Evolutionary conservation across 2,329 filamentous ascomycete species (phyloP).

Genomic region (Fusarium odoratissimum): DNA sequence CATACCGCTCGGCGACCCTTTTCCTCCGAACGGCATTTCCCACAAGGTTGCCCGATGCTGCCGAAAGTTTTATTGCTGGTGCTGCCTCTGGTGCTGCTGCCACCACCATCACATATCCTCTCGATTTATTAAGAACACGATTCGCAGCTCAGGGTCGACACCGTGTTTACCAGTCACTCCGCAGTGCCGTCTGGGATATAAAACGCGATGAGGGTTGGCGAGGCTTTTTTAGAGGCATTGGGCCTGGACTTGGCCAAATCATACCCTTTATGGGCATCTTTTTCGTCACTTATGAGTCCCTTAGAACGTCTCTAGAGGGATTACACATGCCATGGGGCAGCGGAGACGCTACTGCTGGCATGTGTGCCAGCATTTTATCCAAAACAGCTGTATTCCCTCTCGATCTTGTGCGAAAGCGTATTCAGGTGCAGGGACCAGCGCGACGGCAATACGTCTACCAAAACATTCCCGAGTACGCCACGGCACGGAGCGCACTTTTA

Average conservation of each 20-base stretch:
- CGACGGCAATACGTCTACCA: constrained; percentile 81
- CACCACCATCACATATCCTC: constrained; percentile 87
- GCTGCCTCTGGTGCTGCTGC: constrained; percentile 84
- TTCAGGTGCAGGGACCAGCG: constrained; percentile 96
- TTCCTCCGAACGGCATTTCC: constrained; percentile 67
- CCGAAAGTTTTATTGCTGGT: constrained; percentile 84
- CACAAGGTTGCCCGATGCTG: constrained; percentile 68
- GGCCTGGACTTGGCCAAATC: constrained; percentile 85
- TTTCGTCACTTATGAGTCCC: constrained; percentile 87
- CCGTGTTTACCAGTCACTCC: constrained; percentile 80
- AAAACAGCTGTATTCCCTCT: constrained; percentile 95
- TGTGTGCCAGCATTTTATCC: constrained; percentile 80
- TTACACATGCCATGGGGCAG: constrained; percentile 75
- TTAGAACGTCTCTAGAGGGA: constrained; percentile 69
- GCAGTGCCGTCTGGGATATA: constrained; percentile 78
- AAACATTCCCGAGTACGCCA: constrained; percentile 86
- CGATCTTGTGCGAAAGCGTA: constrained; percentile 89
- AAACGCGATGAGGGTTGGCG: constrained; percentile 75
- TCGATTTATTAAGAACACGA: constrained; percentile 91
- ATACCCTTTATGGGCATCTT: constrained; percentile 98
- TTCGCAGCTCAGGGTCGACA: constrained; percentile 94
- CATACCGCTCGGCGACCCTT: constrained; percentile 81
- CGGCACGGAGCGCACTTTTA: constrained; percentile 73
- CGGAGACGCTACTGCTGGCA: constrained; percentile 85
- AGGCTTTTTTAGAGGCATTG: constrained; percentile 90